phyloP scores from a whole-genome alignment of 208 protist species.

The Herpetomonas muscarum region DNA sequence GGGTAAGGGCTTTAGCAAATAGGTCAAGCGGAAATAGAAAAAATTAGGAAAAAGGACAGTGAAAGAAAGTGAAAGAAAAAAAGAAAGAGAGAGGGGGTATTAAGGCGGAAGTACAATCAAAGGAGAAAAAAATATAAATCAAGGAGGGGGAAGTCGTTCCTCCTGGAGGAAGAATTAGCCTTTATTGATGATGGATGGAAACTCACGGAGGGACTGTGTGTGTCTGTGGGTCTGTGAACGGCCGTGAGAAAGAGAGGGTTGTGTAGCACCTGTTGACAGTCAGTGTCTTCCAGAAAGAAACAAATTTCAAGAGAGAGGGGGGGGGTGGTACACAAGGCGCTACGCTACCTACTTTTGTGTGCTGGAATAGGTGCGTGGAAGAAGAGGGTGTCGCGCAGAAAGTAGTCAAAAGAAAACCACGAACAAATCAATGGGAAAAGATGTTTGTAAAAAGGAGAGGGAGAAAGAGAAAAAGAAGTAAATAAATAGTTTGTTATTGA shows the following conservation, averaged over 20 bases:
- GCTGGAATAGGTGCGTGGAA: no score
- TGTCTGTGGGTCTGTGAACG: no score
- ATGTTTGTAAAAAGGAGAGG: constrained; percentile 4
- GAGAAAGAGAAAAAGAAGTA: neutral
- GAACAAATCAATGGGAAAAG: neutral
- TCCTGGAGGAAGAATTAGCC: neutral
- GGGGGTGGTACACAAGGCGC: no score
- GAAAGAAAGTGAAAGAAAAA: constrained; percentile 6
- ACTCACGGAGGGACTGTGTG: no score
- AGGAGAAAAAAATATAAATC: neutral
- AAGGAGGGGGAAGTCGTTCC: neutral
- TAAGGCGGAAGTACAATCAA: constrained; percentile 6
- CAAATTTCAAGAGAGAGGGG: neutral
- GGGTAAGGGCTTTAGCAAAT: no score
- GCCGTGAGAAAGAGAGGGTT: no score
- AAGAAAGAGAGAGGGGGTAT: constrained; percentile 7
- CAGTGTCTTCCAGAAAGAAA: neutral
- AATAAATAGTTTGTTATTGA: constrained; percentile 7
- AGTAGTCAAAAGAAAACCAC: constrained; percentile 4
- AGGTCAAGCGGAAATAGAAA: neutral
- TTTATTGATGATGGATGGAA: neutral
- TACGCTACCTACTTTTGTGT: no score
- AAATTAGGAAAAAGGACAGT: neutral
- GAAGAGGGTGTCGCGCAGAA: no score
- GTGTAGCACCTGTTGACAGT: no score